These are phyloP conservation scores for Xylariaceae sp. DNA, from an alignment of 2,329 filamentous ascomycete species.

Conservation along the genomic window DNA sequence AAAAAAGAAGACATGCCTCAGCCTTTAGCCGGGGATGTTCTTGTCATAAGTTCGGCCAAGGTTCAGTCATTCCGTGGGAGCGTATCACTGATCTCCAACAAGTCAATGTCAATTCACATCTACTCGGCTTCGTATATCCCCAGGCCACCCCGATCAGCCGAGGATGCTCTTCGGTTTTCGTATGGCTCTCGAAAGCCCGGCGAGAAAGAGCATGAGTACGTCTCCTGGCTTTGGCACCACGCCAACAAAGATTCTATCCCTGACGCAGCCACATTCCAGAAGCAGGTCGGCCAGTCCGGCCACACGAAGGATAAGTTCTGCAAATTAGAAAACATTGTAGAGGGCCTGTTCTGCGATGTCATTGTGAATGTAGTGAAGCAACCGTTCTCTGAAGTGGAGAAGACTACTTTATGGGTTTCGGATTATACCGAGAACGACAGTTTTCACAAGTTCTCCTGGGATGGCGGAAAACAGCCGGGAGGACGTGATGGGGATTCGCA, in stretches of 20 bases:
- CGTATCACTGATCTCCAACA: slow-evolving; percentile 44
- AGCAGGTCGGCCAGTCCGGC: slow-evolving; percentile 36
- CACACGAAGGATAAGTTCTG: slow-evolving; percentile 55
- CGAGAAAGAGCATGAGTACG: slow-evolving; percentile 40
- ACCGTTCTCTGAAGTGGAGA: slow-evolving; percentile 43
- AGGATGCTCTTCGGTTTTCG: slow-evolving; percentile 29
- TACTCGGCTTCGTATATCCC: slow-evolving; percentile 42
- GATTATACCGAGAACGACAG: slow-evolving; percentile 72
- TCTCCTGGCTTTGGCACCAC: slow-evolving; percentile 45
- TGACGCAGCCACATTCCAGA: slow-evolving; percentile 40
- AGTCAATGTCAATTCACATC: slow-evolving; percentile 42
- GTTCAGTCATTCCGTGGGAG: slow-evolving; percentile 37
- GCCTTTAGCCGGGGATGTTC: slow-evolving; percentile 55
- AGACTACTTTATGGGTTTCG: slow-evolving; percentile 65
- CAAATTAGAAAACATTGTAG: slow-evolving; percentile 59
- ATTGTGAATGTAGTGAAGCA: slow-evolving; percentile 64
- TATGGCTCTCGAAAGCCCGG: slow-evolving; percentile 17
- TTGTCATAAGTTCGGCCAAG: slow-evolving; percentile 57
- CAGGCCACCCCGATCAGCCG: slow-evolving; percentile 37
- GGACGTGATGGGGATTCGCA: slow-evolving; percentile 50
- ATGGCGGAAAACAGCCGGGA: slow-evolving; percentile 28
- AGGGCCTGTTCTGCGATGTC: slow-evolving; percentile 60
- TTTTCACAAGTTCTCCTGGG: slow-evolving; percentile 52
- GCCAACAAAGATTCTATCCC: slow-evolving; percentile 45
- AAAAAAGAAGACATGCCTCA: slow-evolving; percentile 46